These are phyloP conservation scores for Chrysoporthe cubensis DNA, from an alignment of 2,329 filamentous ascomycete species.

Conservation along the genomic window DNA sequence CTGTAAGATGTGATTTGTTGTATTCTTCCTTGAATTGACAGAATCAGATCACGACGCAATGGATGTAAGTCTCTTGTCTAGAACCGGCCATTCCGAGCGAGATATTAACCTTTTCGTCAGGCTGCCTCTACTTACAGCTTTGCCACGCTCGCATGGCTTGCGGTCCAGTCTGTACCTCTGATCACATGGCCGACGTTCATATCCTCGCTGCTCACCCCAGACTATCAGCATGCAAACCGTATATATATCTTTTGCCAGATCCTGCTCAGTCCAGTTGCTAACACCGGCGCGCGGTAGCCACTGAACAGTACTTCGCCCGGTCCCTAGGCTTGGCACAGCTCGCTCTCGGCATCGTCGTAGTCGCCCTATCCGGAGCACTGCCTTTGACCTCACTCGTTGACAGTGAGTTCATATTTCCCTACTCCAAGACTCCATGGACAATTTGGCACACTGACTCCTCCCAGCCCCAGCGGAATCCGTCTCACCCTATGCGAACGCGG, in stretches of 20 bases:
- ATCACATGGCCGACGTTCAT: constrained; percentile 54
- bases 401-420: constrained; percentile 36
- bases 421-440: not conserved
- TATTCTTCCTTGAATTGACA: not conserved
- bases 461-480: constrained; percentile 44
- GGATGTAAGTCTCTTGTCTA: constrained; percentile 24
- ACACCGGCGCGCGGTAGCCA: constrained; percentile 42
- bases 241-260: constrained; percentile 23
- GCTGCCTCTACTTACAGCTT: constrained; percentile 55
- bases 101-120: constrained; percentile 37
- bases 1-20: not conserved
- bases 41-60: constrained; percentile 4
- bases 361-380: constrained; percentile 72
- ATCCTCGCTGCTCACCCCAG: constrained; percentile 45
- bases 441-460: constrained; percentile 7
- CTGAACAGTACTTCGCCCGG: constrained; percentile 76
- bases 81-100: not conserved
- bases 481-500: constrained; percentile 68
- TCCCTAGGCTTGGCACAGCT: constrained; percentile 71
- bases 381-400: constrained; percentile 61
- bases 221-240: constrained; percentile 40
- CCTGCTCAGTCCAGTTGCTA: not conserved
- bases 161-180: constrained; percentile 51
- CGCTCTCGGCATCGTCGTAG: constrained; percentile 63
- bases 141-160: constrained; percentile 56